Percentiles rank a stretch among this genome's conserved stretches.
Evolutionary conservation across 352 stramenopile species (phyloP).

Genomic region (Bremia lactucae): DNA sequence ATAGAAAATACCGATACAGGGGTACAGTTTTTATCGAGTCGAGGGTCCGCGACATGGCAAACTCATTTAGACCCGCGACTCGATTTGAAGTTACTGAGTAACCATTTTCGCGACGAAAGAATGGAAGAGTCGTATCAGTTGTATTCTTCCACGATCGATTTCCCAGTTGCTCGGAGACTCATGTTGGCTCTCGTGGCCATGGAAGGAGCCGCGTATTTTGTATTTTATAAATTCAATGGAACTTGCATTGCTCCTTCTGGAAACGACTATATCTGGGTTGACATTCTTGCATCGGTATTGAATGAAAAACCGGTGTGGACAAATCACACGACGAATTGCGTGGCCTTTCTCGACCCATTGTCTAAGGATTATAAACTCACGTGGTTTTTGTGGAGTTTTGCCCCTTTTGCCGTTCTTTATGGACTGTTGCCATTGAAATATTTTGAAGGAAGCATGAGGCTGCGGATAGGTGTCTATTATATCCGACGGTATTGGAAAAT

Average conservation of each 20-base stretch:
- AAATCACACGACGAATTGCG: conserved; percentile 13
- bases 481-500: conserved; percentile 66
- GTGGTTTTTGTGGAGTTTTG: conserved; percentile 46
- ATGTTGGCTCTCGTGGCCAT: conserved; percentile 50
- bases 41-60: conserved; percentile 32
- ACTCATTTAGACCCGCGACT: conserved; percentile 41
- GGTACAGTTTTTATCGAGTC: conserved; percentile 25
- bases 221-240: conserved; percentile 34
- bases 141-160: conserved; percentile 61
- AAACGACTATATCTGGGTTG: conserved; percentile 21
- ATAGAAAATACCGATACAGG: conserved; percentile 5
- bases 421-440: conserved; percentile 55
- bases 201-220: conserved; percentile 43
- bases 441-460: conserved; percentile 50
- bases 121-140: conserved; percentile 75
- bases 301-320: conserved; percentile 2
- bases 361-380: conserved; percentile 23
- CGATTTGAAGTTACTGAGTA: conserved; percentile 46
- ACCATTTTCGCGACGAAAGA: conserved; percentile 57
- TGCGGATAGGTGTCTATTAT: conserved; percentile 66
- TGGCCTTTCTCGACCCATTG: conserved; percentile 20
- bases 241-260: conserved; percentile 25
- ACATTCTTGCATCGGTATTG: conserved; percentile 11
- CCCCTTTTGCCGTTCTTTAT: conserved; percentile 49
- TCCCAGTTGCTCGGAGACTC: conserved; percentile 43